Base-by-base conservation (phyloP, 2,329 filamentous ascomycete species). In the Escovopsis sp. region DNA sequence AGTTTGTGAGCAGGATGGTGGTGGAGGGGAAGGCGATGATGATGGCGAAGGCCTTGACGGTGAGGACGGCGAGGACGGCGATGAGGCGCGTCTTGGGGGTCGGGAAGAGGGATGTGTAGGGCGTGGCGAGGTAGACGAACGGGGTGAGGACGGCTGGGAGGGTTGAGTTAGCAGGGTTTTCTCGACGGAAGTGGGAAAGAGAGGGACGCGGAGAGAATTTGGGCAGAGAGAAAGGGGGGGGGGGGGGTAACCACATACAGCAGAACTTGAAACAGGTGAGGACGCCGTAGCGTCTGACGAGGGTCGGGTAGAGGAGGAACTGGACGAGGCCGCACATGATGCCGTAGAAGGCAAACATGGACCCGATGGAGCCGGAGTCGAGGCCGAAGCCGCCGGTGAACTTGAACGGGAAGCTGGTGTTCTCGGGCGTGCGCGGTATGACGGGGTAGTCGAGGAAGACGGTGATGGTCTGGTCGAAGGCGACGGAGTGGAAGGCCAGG, bases 1-100 rank as follows among this genome's bases (percentile, higher is more conserved):
- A 85, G 61, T 95, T 95, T 25, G 88, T 95, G 32, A 96, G 72
- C 38, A 96, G 68, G 51, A 96, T 95, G 6, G 85, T 94, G 24
- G 75, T 81, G 53, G 84, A 91, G 0, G 91, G 89, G 57, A 95
- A 95, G 1, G 82, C 82, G 53, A 95, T 81, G 48, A 93, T 91
- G 45, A 79, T 77, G 33, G 73, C 75, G 42, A 83, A 71, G 9
- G 81, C 80, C 58, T 94, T 93, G 52, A 79, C 50, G 35, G 84
- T 60, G 67, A 95, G 78, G 32, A 93, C 63, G 0, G 61, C 44
- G 42, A 87, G 69, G 39, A 94, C 67, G n/a, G 65, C 71, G 1
- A 65, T 59, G 51, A 82, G 72, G 41, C 84, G 81, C 3, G 53
- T 37, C 0, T 45, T 49, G 0, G 57, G 48, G 24, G 63, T 56